These are phyloP conservation scores for Thozetella sp. DNA, from an alignment of 495 filamentous ascomycete genomes.

Conservation along the genomic window DNA sequence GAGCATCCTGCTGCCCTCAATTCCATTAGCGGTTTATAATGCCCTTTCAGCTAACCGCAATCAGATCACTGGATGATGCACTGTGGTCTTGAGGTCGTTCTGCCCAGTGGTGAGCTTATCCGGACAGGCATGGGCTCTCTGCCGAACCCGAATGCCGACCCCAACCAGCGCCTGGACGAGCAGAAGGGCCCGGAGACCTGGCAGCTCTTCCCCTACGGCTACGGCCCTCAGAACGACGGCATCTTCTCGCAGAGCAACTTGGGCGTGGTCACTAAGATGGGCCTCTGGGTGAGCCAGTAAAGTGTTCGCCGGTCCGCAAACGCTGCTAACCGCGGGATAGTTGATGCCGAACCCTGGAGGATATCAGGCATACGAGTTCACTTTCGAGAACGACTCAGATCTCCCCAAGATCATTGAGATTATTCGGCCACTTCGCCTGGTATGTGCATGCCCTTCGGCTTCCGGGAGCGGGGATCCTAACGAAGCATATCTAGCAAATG, in stretches of 20 bases:
- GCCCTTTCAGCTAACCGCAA: neutral
- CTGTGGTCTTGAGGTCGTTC: slow-evolving; percentile 54
- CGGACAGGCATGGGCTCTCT: slow-evolving; percentile 59
- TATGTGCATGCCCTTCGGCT: neutral
- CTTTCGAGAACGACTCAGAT: slow-evolving; percentile 48
- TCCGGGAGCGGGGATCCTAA: neutral
- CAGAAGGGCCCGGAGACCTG: slow-evolving; percentile 20
- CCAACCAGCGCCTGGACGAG: slow-evolving; percentile 18
- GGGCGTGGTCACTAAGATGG: slow-evolving; percentile 59
- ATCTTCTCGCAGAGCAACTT: slow-evolving; percentile 55
- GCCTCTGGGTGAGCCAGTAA: slow-evolving; percentile 45
- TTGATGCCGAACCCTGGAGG: slow-evolving; percentile 23
- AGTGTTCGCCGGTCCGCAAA: neutral
- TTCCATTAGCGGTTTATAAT: neutral
- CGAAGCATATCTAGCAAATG: slow-evolving; percentile 33
- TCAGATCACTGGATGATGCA: slow-evolving; percentile 51
- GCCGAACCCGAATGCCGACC: slow-evolving; percentile 32
- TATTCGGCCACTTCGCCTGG: slow-evolving; percentile 40
- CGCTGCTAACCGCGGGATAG: neutral
- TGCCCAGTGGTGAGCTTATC: slow-evolving; percentile 50
- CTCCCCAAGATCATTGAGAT: slow-evolving; percentile 47
- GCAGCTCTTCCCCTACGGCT: slow-evolving; percentile 52
- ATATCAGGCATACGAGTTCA: slow-evolving; percentile 48
- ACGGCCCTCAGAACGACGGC: slow-evolving; percentile 53
- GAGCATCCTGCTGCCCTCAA: neutral